Conservation (phyloP, 129 eudicot genomes). For the Ambrosia artemisiifolia region DNA sequence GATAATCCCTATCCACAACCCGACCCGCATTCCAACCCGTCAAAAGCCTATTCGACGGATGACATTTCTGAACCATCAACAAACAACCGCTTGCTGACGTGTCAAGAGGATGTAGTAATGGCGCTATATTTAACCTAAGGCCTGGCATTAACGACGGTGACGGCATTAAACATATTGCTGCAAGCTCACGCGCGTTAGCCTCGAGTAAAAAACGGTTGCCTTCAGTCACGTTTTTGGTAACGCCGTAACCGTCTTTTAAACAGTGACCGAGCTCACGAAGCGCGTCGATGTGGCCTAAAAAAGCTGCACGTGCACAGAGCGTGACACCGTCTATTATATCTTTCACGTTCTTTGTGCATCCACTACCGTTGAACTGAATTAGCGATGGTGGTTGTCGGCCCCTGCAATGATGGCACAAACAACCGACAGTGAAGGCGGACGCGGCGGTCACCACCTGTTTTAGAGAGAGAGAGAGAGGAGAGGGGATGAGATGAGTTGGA, state of each 20-base stretch:
- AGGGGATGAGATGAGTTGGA: too few species aligned
- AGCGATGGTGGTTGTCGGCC: too few species aligned
- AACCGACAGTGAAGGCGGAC: too few species aligned
- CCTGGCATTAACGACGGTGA: slow-evolving; percentile 10
- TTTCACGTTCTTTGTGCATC: slow-evolving; percentile 21
- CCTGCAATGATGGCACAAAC: too few species aligned
- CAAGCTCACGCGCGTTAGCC: slow-evolving; percentile 37
- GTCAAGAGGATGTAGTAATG: not conserved
- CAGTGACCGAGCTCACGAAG: slow-evolving; percentile 45
- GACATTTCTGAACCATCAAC: slow-evolving; percentile 12
- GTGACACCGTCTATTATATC: slow-evolving; percentile 34
- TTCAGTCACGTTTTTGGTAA: slow-evolving; percentile 19
- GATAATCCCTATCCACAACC: not conserved
- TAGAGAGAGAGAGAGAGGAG: too few species aligned
- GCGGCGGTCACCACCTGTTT: too few species aligned
- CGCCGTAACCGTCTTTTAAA: slow-evolving; percentile 45
- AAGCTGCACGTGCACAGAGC: slow-evolving; percentile 40
- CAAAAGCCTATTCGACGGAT: slow-evolving; percentile 43
- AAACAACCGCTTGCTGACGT: not conserved
- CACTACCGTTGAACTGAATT: slow-evolving; percentile 46
- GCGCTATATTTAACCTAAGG: not conserved
- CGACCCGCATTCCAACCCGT: slow-evolving; percentile 23
- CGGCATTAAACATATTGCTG: not conserved
- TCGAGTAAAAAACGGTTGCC: slow-evolving; percentile 33
- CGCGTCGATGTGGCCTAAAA: slow-evolving; percentile 45